A percentile compares a stretch with the other conserved stretches of the same genome.
Conservation (phyloP, 2,329 filamentous ascomycete genomes). For the Lasiodiplodia gonubiensis region DNA sequence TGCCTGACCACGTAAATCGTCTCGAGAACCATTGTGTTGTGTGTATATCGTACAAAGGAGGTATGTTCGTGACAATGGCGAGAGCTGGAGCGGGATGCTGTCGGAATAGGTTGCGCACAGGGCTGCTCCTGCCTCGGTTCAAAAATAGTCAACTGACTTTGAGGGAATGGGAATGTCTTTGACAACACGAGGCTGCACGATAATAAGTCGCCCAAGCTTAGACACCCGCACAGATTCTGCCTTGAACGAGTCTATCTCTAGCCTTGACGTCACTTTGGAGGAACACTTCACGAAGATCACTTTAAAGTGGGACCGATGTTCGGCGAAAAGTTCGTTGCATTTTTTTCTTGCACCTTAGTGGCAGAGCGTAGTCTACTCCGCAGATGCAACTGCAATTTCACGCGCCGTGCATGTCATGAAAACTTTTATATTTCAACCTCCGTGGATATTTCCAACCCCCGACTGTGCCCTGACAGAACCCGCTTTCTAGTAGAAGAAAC, state of each 20-base stretch:
- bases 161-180: not conserved
- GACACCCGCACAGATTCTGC: not conserved
- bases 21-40: constrained; percentile 48
- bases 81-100: constrained; percentile 11
- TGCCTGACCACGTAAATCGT: constrained; percentile 57
- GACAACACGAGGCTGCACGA: not conserved
- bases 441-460: constrained; percentile 5
- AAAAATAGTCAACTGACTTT: constrained; percentile 13
- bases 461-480: constrained; percentile 1
- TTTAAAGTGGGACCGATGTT: constrained; percentile 15
- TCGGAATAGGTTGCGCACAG: constrained; percentile 13
- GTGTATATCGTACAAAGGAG: not conserved
- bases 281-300: constrained; percentile 10
- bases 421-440: constrained; percentile 4
- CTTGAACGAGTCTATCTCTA: constrained; percentile 7
- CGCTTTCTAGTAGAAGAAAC: constrained; percentile 93
- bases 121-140: constrained; percentile 20
- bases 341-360: constrained; percentile 20
- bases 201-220: not conserved
- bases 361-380: not conserved
- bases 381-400: not conserved
- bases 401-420: constrained; percentile 19
- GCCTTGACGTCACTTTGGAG: constrained; percentile 19
- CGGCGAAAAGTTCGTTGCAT: constrained; percentile 14
- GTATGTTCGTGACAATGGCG: constrained; percentile 12